Base-by-base conservation (phyloP, 495 filamentous ascomycete genomes). In the Hapsidospora chrysogenum region DNA sequence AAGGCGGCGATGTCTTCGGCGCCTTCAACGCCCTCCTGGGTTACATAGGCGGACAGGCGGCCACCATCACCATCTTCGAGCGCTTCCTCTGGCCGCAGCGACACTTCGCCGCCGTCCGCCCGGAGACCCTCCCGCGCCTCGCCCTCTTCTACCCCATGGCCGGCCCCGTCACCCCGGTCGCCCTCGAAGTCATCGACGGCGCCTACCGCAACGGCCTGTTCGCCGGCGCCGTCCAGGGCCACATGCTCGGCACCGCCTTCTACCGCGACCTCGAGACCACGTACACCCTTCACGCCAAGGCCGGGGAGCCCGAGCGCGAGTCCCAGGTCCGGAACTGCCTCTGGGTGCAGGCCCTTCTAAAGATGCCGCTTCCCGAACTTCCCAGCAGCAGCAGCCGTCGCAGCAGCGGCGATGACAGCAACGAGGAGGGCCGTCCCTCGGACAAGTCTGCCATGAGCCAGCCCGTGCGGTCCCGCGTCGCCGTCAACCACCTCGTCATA, bases 171-270 rank as follows among this genome's bases (percentile, higher is more conserved):
- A 36, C 39, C 37, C 33, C 34, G 25, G 41, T 37, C 5, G 41
- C 41, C 8, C 26, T 43, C 14, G 40, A 26, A 15, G 40, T 37
- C n/a, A 36, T 43, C 2, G 41, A 43, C 31, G 35, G 30, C 3
- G 39, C 34, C 28, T 32, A 30, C n/a, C 23, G 22, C 17, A 19
- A 32, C 20, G 41, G 41, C 4, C 36, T 43, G 4, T 43, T 40
- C 37, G 35, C 35, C 26, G 41, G 41, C 16, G 21, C 29, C 17
- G 22, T 34, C 20, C 30, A 33, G 3, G 41, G 41, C 13, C 36
- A 43, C 22, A 43, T 43, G 37, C 30, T 43, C 15, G 41, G 41
- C 15, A 43, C 41, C 17, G 36, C 41, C 5, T 43, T 43, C 20
- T 43, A 27, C 31, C 36, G 33, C 23, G 29, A 33, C 6, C 23